Base-by-base conservation (phyloP, 768 basidiomycete species). In the Kwoniella europaea region DNA sequence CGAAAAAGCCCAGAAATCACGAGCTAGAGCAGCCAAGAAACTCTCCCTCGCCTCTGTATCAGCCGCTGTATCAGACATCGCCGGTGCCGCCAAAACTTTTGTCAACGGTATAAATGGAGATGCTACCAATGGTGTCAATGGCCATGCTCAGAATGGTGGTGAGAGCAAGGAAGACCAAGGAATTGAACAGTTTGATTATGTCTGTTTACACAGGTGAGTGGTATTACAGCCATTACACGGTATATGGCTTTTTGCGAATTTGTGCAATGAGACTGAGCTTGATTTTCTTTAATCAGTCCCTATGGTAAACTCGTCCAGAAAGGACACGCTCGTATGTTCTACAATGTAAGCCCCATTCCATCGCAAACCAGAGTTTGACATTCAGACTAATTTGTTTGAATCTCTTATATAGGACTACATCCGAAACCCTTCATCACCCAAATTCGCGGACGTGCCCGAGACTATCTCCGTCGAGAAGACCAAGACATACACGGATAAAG, bases 301-400 rank as follows among this genome's bases (percentile, higher is more conserved):
- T 99, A 98, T 85, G 96, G 97, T 86, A 99, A 99, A 86, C 92
- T 97, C 83, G 95, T 97, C 65, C 92, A 97, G 84, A 99, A 98
- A 86, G 94, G 93, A 55, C 91, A 96, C 83, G 96, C 92, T 46
- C 92, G 97, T 68, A 86, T 98, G 82, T 83, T 83, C 79, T 83
- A 79, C 80, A 83, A 83, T 72, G 78, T 77, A 69, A 76, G 76
- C 41, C 29, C 27, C 27, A 27, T 3, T 3, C 27, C 27, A 27
- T 27, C 27, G 27, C 27, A 27, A 27, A 27, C 3, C 2, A 27
- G 27, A 27, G 3, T 27, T 2, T 27, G n/a, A n/a, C 3, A 2
- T 27, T 27, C 27, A 27, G 27, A 27, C 27, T 27, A 27, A 27
- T 27, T 27, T 27, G 2, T 27, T 27, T 27, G 27, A 3, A 27